Conservation (phyloP, 129 eudicot genomes). For the Flaveria bidentis region DNA sequence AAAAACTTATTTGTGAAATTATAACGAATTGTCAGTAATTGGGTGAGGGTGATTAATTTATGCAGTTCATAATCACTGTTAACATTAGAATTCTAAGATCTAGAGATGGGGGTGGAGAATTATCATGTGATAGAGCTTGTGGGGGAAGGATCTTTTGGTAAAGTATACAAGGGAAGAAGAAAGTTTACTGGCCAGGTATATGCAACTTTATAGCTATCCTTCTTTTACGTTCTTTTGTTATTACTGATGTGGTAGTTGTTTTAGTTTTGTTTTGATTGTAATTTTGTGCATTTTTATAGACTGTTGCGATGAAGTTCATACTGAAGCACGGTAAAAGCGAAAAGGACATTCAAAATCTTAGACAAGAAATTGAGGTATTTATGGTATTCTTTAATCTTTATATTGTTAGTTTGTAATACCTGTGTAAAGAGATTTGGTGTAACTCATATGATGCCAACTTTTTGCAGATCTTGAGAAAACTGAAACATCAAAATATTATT, state of each 20-base stretch:
- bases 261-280: not conserved
- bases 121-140: slow-evolving; percentile 94
- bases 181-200: slow-evolving; percentile 87
- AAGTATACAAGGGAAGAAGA: slow-evolving; percentile 92
- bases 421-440: not conserved
- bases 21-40: not conserved
- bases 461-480: slow-evolving; percentile 83
- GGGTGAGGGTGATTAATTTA: not conserved
- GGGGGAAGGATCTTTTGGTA: slow-evolving; percentile 97
- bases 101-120: slow-evolving; percentile 78
- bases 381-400: not conserved
- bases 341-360: slow-evolving; percentile 82
- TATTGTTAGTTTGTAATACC: not conserved
- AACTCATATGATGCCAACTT: slow-evolving; percentile 4
- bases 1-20: not conserved
- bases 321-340: slow-evolving; percentile 94
- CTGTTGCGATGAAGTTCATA: slow-evolving; percentile 96
- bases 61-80: not conserved
- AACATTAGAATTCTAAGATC: slow-evolving; percentile 8
- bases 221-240: not conserved
- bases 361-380: slow-evolving; percentile 97
- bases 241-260: not conserved
- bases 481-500: slow-evolving; percentile 92
- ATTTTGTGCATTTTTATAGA: slow-evolving; percentile 41
- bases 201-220: not conserved